These are phyloP conservation scores for Rhynchosporium graminicola DNA, from an alignment of 2,329 filamentous ascomycete species.

Conservation along the genomic window DNA sequence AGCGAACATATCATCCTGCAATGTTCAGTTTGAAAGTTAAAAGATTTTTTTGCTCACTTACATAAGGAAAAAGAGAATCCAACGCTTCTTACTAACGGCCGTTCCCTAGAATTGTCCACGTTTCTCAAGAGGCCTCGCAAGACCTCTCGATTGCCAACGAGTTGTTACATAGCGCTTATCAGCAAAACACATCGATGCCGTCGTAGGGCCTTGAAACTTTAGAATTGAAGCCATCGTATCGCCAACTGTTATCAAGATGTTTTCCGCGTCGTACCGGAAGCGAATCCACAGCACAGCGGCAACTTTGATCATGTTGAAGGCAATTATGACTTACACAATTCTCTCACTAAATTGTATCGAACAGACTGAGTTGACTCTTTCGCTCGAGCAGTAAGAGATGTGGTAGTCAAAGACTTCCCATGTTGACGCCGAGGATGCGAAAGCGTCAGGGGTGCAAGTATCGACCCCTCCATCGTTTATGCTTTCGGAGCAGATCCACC, in stretches of 20 bases:
- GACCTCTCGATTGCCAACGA: background rate
- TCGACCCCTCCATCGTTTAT: background rate
- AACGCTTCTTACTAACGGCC: conserved; percentile 20
- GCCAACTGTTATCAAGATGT: background rate
- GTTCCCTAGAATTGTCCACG: conserved; percentile 7
- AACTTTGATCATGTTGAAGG: background rate
- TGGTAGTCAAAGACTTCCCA: background rate
- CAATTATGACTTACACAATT: background rate
- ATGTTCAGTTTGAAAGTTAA: background rate
- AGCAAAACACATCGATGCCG: background rate
- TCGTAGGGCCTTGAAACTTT: background rate
- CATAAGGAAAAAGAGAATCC: conserved; percentile 17
- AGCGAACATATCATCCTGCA: background rate
- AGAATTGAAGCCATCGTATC: background rate
- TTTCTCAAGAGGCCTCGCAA: conserved; percentile 17
- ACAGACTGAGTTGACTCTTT: background rate
- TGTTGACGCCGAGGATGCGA: background rate
- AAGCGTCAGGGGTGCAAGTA: background rate
- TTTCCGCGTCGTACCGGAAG: background rate
- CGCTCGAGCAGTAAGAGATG: background rate
- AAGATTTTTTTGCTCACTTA: conserved; percentile 6
- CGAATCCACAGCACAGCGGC: background rate
- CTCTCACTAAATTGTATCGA: background rate
- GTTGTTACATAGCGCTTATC: background rate
- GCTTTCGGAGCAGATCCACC: background rate